phyloP scores from a whole-genome alignment of 345 rosid genomes.

The Carallia pectinifolia region DNA sequence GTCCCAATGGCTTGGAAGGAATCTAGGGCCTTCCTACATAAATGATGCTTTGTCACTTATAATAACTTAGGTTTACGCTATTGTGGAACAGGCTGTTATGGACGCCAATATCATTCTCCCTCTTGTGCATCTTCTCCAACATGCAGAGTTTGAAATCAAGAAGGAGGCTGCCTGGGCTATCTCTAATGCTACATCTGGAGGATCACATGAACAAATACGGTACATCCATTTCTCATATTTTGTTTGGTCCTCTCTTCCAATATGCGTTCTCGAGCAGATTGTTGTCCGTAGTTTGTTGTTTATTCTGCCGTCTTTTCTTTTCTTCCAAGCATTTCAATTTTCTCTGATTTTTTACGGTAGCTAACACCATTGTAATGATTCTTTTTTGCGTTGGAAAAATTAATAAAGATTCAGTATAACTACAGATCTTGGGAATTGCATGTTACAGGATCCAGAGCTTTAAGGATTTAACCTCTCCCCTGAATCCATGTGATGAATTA shows the following conservation, averaged over 20 bases:
- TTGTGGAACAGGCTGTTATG: conserved; percentile 35
- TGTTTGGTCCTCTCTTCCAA: background rate
- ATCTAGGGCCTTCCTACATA: background rate
- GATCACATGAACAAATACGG: conserved; percentile 39
- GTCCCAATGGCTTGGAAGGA: background rate
- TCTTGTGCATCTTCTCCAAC: conserved; percentile 40
- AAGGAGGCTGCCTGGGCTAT: conserved; percentile 50
- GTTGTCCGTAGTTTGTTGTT: no score
- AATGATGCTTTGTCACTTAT: background rate
- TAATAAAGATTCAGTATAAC: no score
- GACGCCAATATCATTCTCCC: conserved; percentile 37
- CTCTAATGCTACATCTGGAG: conserved; percentile 40
- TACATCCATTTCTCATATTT: conserved; percentile 4
- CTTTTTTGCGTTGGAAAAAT: no score
- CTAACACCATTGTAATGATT: no score
- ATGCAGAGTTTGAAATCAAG: conserved; percentile 41
- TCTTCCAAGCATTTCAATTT: no score
- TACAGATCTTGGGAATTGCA: no score
- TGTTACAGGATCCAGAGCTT: no score
- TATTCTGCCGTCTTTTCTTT: no score
- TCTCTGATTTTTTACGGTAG: no score
- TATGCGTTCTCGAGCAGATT: background rate
- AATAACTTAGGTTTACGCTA: background rate
- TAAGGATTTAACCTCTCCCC: background rate
- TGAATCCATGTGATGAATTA: background rate